These are phyloP conservation scores for Emmonsiellopsis sp. DNA, from an alignment of 2,329 filamentous ascomycete species.

Conservation along the genomic window DNA sequence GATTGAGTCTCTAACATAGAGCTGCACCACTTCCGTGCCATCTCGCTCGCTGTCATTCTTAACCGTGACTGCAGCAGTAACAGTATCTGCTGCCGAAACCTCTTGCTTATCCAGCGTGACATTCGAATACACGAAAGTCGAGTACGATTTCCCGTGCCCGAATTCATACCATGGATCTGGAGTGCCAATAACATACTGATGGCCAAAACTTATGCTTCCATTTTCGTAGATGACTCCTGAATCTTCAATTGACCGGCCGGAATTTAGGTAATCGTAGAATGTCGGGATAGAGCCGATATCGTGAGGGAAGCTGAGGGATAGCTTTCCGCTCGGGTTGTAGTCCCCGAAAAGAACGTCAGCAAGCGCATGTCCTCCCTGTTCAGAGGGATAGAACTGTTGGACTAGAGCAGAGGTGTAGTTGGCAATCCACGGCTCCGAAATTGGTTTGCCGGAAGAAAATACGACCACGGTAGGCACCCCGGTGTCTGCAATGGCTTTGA, in stretches of 20 bases:
- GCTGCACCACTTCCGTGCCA: slow-evolving; percentile 58
- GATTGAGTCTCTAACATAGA: slow-evolving; percentile 56
- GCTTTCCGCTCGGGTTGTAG: slow-evolving; percentile 56
- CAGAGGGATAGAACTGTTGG: slow-evolving; percentile 66
- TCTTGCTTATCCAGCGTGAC: slow-evolving; percentile 29
- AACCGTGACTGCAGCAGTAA: slow-evolving; percentile 53
- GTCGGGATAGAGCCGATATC: slow-evolving; percentile 58
- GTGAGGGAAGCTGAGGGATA: slow-evolving; percentile 58
- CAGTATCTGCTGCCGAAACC: slow-evolving; percentile 43
- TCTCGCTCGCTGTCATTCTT: slow-evolving; percentile 49
- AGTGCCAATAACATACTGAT: slow-evolving; percentile 53
- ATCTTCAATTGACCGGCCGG: slow-evolving; percentile 45
- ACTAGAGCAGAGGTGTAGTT: slow-evolving; percentile 54
- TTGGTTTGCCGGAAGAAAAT: slow-evolving; percentile 59
- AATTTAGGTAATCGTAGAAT: slow-evolving; percentile 66
- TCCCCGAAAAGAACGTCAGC: slow-evolving; percentile 58
- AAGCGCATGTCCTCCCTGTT: slow-evolving; percentile 57
- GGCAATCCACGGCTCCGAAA: slow-evolving; percentile 65
- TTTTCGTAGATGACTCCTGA: slow-evolving; percentile 47
- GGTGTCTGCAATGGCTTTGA: slow-evolving; percentile 57
- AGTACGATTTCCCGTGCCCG: slow-evolving; percentile 58
- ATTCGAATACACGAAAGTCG: slow-evolving; percentile 51
- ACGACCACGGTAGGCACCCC: slow-evolving; percentile 60
- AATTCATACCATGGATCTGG: slow-evolving; percentile 56
- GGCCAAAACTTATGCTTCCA: slow-evolving; percentile 54